Percentiles rank a stretch among this genome's conserved stretches.
phyloP scores from a whole-genome alignment of 148 eudicot genomes.

The Mesembryanthemum crystallinum region DNA sequence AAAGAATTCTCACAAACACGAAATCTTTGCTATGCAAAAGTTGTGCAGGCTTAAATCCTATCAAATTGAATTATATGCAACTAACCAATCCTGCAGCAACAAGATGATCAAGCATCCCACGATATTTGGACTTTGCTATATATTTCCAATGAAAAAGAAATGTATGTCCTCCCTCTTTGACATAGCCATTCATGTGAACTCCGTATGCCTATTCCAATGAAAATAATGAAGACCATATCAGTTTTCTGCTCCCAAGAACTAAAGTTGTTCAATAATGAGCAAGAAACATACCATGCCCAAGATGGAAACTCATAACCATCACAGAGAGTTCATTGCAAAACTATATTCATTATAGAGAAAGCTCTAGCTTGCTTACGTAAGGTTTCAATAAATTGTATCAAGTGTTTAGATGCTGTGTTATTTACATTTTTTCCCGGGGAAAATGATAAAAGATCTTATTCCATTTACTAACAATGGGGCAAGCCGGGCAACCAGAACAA shows the following conservation, averaged over 20 bases:
- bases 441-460: too few relatives aligned
- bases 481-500: too few relatives aligned
- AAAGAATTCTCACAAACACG: not conserved
- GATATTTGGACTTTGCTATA: conserved; percentile 66
- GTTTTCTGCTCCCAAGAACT: not conserved
- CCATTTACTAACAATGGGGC: too few relatives aligned
- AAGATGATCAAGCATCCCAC: conserved; percentile 93
- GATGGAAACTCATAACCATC: not conserved
- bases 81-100: conserved; percentile 96
- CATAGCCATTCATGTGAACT: conserved; percentile 90
- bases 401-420: too few relatives aligned
- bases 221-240: conserved; percentile 1
- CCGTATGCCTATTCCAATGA: conserved; percentile 66
- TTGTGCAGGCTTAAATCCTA: conserved; percentile 6
- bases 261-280: not conserved
- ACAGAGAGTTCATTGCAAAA: not conserved
- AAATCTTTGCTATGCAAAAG: not conserved
- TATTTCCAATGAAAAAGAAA: conserved; percentile 77
- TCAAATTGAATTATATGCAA: conserved; percentile 1
- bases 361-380: too few relatives aligned
- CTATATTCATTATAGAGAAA: not conserved
- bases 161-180: conserved; percentile 55
- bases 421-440: too few relatives aligned
- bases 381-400: not conserved
- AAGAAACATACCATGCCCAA: not conserved